phyloP scores from a whole-genome alignment of 352 stramenopile species.

The Phytopythium vexans region DNA sequence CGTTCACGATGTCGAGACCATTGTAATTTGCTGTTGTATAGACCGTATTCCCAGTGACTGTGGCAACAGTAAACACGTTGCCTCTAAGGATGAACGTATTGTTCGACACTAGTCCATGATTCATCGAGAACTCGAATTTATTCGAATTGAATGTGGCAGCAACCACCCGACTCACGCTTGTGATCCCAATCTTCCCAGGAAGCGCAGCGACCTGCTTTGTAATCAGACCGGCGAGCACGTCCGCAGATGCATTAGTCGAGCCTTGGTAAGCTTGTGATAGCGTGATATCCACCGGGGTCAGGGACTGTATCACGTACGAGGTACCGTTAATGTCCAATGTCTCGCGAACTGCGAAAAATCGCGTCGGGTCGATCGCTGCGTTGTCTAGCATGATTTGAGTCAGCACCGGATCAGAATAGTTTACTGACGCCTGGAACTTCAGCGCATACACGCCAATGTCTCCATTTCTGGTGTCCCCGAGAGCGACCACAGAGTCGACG shows the following conservation, averaged over 20 bases:
- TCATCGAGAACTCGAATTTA: slow-evolving; percentile 35
- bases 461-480: slow-evolving; percentile 34
- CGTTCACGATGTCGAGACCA: slow-evolving; percentile 24
- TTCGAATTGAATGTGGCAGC: slow-evolving; percentile 24
- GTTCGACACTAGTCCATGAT: slow-evolving; percentile 30
- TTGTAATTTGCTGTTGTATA: too few species aligned
- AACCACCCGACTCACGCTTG: slow-evolving; percentile 38
- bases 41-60: slow-evolving; percentile 19
- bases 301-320: slow-evolving; percentile 37
- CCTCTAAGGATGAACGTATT: slow-evolving; percentile 38
- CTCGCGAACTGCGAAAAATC: slow-evolving; percentile 61
- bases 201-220: slow-evolving; percentile 48
- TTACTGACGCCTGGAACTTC: slow-evolving; percentile 39
- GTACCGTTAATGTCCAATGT: slow-evolving; percentile 28
- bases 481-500: slow-evolving; percentile 57
- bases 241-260: slow-evolving; percentile 7
- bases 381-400: slow-evolving; percentile 40
- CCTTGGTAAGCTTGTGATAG: slow-evolving; percentile 21
- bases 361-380: slow-evolving; percentile 51
- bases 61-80: slow-evolving; percentile 31
- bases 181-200: slow-evolving; percentile 47
- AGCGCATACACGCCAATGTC: slow-evolving; percentile 65
- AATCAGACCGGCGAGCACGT: slow-evolving; percentile 41
- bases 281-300: slow-evolving; percentile 43
- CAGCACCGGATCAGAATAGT: slow-evolving; percentile 22